Percentiles rank a stretch among this genome's conserved stretches.
Evolutionary conservation across 805 yeast species (phyloP).

Genomic region (Yarrowia hollandica): DNA sequence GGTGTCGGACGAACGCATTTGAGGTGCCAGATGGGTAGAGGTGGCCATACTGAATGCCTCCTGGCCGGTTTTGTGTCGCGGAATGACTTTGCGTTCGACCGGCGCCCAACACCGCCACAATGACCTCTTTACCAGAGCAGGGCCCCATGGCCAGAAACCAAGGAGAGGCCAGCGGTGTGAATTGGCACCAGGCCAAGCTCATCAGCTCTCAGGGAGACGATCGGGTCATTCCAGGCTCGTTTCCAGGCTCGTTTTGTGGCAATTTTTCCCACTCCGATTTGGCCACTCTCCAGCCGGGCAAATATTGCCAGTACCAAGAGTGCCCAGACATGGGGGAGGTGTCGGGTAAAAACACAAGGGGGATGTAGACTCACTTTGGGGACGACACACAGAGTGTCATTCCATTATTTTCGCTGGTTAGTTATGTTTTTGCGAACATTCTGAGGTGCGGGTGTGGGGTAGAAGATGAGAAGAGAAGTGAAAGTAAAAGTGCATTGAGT

Average conservation of each 20-base stretch:
- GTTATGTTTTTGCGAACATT: constrained; percentile 7
- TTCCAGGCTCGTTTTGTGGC: background rate
- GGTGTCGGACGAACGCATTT: background rate
- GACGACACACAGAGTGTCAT: background rate
- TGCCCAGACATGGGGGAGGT: too few species aligned
- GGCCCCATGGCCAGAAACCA: background rate
- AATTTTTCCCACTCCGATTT: constrained; percentile 1
- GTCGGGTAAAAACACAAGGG: background rate
- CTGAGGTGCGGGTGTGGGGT: constrained; percentile 26
- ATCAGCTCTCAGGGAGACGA: background rate
- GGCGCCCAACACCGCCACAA: background rate
- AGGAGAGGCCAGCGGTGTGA: background rate
- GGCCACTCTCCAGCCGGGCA: constrained; percentile 2
- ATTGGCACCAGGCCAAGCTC: background rate
- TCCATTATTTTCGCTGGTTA: background rate
- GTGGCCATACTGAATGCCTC: background rate
- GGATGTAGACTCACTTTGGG: background rate
- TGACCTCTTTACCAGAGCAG: background rate
- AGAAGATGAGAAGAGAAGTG: constrained; percentile 28
- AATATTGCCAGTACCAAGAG: background rate
- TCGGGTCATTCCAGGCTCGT: background rate
- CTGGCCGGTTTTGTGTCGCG: background rate
- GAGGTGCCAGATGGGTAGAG: background rate
- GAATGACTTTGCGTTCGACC: background rate
- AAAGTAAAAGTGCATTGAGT: constrained; percentile 26